Evolutionary conservation across 257 asterid species (phyloP), one percentile per base, ranked within the genome.

Genomic region (Scutellaria barbata): DNA sequence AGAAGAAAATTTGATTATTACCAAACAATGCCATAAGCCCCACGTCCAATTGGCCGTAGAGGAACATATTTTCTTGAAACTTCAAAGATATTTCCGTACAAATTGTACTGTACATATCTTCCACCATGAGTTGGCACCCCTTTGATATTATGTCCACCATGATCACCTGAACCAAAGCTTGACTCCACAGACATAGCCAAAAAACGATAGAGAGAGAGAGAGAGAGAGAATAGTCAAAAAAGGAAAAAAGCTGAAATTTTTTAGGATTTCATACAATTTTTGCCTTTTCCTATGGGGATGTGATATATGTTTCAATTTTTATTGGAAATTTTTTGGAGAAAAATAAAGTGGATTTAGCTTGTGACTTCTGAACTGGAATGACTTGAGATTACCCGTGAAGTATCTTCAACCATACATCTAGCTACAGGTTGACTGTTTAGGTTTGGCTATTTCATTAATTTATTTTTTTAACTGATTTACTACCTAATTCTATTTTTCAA

Each of bases 11-110:
- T 9, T 5, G 43, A 73, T 74, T 45, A 54, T 75, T 69, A 87
- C 94, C 94, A 87, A 56, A 85, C 94, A 59, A 85, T 84, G 78
- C 95, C 95, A 68, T 73, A 84, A 64, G 91, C 91, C 37, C 94
- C 94, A 62, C 94, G 89, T 4, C 95, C 95, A 14, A 85, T 86
- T 1, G 94, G 95, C 85, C 87, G 78, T 46, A 82, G 79, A 30
- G 91, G 95, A 20, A 88, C 74, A 68, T 88, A 85, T 79, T 88
- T 85, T 40, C 80, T 81, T n/a, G 92, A 79, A 79, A 85, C 89
- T 78, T 85, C 95, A 66, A 88, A 88, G 40, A 88, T 89, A 68
- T 86, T 85, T 10, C 95, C 91, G 66, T 84, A 79, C 66, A 85
- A 75, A 82, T 85, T 88, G 77, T 88, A 88, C 83, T 84, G 95